phyloP scores from a whole-genome alignment of 2,329 filamentous ascomycete genomes.

The Tolypocladium album region DNA sequence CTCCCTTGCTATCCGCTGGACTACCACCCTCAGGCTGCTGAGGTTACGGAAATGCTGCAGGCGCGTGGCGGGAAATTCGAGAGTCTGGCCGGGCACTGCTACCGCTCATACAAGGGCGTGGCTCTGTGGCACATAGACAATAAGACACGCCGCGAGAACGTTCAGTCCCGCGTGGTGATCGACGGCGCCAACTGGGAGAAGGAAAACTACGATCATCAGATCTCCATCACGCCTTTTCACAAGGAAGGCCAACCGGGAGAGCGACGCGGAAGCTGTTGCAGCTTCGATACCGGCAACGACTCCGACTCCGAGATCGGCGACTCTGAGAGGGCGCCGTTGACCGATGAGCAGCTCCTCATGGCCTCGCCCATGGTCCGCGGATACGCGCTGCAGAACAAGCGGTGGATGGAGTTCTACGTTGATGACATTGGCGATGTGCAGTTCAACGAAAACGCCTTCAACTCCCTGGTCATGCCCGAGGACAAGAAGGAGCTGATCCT shows the following conservation, averaged over 20 bases:
- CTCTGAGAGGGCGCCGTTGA: constrained; percentile 19
- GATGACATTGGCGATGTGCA: constrained; percentile 31
- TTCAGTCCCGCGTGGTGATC: constrained; percentile 19
- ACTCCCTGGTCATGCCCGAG: constrained; percentile 34
- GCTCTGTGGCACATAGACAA: constrained; percentile 18
- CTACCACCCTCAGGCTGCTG: constrained; percentile 28
- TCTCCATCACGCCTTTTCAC: constrained; percentile 7
- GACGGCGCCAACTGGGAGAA: constrained; percentile 20
- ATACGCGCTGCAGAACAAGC: constrained; percentile 36
- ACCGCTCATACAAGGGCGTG: constrained; percentile 32
- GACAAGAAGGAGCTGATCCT: constrained; percentile 41
- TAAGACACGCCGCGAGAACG: constrained; percentile 14
- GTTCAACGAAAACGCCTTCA: constrained; percentile 39
- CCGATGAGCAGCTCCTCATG: constrained; percentile 28
- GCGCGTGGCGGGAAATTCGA: constrained; percentile 34
- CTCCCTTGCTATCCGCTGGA: constrained; percentile 32
- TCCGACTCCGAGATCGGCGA: constrained; percentile 2
- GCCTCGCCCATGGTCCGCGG: constrained; percentile 31
- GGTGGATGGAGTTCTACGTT: constrained; percentile 38
- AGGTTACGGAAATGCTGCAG: constrained; percentile 20
- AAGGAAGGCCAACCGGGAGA: not conserved
- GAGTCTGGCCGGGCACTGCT: constrained; percentile 32
- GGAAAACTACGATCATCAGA: constrained; percentile 14
- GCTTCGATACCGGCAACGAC: not conserved
- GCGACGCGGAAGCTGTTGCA: not conserved